Base-by-base conservation (phyloP, 2,329 filamentous ascomycete genomes). In the Hypoxylon sp. region DNA sequence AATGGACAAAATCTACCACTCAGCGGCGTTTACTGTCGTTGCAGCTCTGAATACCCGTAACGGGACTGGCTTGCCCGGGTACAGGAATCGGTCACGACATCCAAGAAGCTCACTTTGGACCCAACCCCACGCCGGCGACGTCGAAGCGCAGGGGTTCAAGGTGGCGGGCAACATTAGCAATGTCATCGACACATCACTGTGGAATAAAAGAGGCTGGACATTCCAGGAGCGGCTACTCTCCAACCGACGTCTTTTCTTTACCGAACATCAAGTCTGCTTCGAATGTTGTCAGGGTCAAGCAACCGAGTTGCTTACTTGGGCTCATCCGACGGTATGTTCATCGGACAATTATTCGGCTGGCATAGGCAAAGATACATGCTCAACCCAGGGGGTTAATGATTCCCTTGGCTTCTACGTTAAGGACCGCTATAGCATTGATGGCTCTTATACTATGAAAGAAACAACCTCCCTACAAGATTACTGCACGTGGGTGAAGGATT, bases 401-500 rank as follows among this genome's bases (percentile, higher is more conserved):
- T 5, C 8, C 13, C 9, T 9, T 13, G 36, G 36, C 4, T 40
- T 40, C 16, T 40, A 29, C 12, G 13, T 5, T 4, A 13, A 29
- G 15, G 15, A 4, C 5, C 9, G 3, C 26, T 35, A 34, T 32
- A 3, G 4, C n/a, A 9, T 7, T 3, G 11, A 12, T 7, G 27
- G 31, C 2, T 30, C 45, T 3, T 48, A 35, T 15, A 16, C 17
- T 12, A 13, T 35, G 3, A 35, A 41, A 15, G 43, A 32, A 32
- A 35, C 36, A 11, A 19, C n/a, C 17, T 48, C 19, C 17, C 4
- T 57, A 12, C 11, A 4, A 11, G 45, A 59, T 4, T 59, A 57
- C 32, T 53, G 26, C n/a, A 9, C 5, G 17, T 59, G 57, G 57
- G 50, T 59, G 2, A 35, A 54, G 17, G 46, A 59, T 20, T 57